Evolutionary conservation across 257 asterid genomes (phyloP).

Genomic region (Ligustrum vulgare): DNA sequence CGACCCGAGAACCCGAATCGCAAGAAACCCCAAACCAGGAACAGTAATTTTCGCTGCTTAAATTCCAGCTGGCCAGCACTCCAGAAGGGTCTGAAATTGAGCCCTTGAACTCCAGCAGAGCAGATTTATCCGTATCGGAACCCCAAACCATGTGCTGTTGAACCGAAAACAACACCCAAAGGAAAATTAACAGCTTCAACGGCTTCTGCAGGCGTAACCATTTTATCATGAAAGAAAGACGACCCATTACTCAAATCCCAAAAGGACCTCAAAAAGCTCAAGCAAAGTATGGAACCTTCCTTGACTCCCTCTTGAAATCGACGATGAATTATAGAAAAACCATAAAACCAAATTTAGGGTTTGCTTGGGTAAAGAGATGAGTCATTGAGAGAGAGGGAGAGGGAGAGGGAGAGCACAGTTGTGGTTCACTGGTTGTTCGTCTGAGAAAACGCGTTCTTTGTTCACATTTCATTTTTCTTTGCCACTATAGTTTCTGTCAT

Average conservation of each 20-base stretch:
- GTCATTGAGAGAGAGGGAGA: constrained; percentile 22
- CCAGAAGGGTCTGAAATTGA: constrained; percentile 68
- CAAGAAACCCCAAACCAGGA: constrained; percentile 80
- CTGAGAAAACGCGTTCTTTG: constrained; percentile 49
- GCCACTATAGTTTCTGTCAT: neutral
- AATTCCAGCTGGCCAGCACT: constrained; percentile 66
- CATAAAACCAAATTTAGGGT: constrained; percentile 50
- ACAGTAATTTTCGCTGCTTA: constrained; percentile 51
- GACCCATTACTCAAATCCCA: constrained; percentile 67
- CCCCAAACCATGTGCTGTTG: constrained; percentile 37
- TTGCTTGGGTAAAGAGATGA: constrained; percentile 30
- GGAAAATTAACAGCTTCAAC: constrained; percentile 57
- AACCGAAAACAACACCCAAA: constrained; percentile 47
- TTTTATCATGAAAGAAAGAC: constrained; percentile 46
- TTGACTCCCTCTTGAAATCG: constrained; percentile 12
- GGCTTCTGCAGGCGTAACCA: constrained; percentile 53
- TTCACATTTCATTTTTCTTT: constrained; percentile 13
- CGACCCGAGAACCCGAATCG: constrained; percentile 64
- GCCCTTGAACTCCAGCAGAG: constrained; percentile 73
- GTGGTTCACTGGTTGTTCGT: constrained; percentile 14
- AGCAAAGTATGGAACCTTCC: constrained; percentile 28
- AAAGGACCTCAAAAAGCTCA: constrained; percentile 38
- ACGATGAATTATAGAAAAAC: constrained; percentile 20
- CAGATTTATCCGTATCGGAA: constrained; percentile 74
- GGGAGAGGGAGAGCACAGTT: constrained; percentile 24